Base-by-base conservation (phyloP, 2,329 filamentous ascomycete genomes). In the Fonsecaea pedrosoi region DNA sequence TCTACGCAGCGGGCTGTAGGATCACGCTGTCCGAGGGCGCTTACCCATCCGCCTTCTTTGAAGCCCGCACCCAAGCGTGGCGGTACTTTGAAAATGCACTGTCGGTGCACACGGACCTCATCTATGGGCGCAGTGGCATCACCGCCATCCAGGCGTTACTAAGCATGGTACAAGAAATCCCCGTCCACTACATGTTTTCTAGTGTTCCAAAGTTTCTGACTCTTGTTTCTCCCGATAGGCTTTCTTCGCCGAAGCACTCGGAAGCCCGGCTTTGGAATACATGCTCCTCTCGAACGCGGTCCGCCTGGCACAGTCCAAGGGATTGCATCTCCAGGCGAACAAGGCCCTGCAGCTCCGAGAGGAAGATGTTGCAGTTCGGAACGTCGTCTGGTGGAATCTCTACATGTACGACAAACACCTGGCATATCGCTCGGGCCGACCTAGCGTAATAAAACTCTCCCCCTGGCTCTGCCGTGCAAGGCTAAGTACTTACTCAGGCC, bases 1-100 rank as follows among this genome's bases (percentile, higher is more conserved):
- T 66, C 53, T 66, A 66, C 56, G 64, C 64, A 18, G 10, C 60
- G 13, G 64, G 64, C 12, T 66, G 64, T 54, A 50, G 64, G 25
- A 40, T 34, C 21, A 21, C 61, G 30, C 30, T 62, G n/a, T 50
- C 38, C 8, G 32, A 58, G n/a, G 12, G 10, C 32, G 25, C 54
- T 7, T n/a, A 40, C n/a, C 37, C 58, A 3, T 66, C 54, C 42
- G 38, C 50, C 48, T 34, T 56, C 12, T 35, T 58, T 42, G 35
- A 62, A 9, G 53, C 53, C 30, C 48, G 48, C 48, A 54, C 48
- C 1, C 32, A 66, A 18, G 58, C 38, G 3, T 54, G 21, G 15
- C 62, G 55, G n/a, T 62, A 34, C 21, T 66, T 66, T 40, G 15
- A 62, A 13, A 62, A 62, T 30, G 64, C 64, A n/a, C 40, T 66